Evolutionary conservation across 768 basidiomycete species (phyloP).

Genomic region (Termitomyces sp.): DNA sequence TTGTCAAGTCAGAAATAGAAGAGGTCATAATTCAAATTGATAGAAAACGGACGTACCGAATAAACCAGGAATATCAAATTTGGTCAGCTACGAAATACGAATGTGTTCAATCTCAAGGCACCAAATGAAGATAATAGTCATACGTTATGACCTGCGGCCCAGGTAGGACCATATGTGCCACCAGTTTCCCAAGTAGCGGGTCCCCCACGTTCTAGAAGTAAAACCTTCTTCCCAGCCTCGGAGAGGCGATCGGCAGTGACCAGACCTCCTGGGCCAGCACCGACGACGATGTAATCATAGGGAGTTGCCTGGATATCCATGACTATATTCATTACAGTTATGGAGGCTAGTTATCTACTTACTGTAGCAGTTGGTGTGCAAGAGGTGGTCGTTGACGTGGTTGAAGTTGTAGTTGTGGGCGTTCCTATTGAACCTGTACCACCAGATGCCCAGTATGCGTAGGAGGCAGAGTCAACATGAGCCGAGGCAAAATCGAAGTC

Average conservation of each 20-base stretch:
- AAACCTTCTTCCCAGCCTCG: conserved; percentile 56
- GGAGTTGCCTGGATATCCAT: conserved; percentile 28
- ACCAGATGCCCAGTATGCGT: conserved; percentile 45
- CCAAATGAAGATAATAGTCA: conserved; percentile 4
- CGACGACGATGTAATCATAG: conserved; percentile 52
- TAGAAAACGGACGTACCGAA: conserved; percentile 28
- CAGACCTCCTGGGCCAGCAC: conserved; percentile 53
- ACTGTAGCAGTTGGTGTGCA: conserved; percentile 24
- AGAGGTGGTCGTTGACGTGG: conserved; percentile 18
- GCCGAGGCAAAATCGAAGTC: conserved; percentile 41
- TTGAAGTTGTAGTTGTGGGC: conserved; percentile 14
- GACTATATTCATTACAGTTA: not conserved
- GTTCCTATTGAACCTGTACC: conserved; percentile 28
- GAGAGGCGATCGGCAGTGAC: conserved; percentile 54
- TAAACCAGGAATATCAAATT: conserved; percentile 59
- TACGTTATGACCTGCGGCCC: conserved; percentile 42
- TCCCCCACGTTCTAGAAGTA: conserved; percentile 59
- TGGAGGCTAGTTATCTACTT: not conserved
- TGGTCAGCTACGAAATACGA: conserved; percentile 40
- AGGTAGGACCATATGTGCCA: conserved; percentile 47
- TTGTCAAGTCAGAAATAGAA: not conserved
- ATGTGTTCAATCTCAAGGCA: not conserved
- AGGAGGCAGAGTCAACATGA: conserved; percentile 41
- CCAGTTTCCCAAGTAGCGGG: conserved; percentile 56
- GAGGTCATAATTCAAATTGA: not conserved